A percentile compares a stretch with the other conserved stretches of the same genome.
Evolutionary conservation across 2,329 filamentous ascomycete genomes (phyloP).

Genomic region (Cytospora leucostoma): DNA sequence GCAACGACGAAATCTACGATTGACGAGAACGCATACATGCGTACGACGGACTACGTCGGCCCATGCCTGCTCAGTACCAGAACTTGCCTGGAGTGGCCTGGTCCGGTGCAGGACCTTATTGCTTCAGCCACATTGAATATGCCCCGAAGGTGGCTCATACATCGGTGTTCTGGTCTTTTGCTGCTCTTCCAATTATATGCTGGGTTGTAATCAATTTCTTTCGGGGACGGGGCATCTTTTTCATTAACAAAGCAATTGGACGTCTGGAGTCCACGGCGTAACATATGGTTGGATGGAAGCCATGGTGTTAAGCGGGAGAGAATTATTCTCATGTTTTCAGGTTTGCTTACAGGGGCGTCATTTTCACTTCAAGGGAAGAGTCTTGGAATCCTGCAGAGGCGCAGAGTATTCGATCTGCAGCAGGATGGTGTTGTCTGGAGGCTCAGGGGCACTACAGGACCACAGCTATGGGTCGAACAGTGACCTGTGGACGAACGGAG

Average conservation of each 20-base stretch:
- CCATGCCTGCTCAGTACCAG: neutral
- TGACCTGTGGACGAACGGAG: constrained; percentile 6
- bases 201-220: constrained; percentile 10
- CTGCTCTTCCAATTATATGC: neutral
- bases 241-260: constrained; percentile 13
- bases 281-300: constrained; percentile 4
- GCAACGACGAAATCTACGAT: constrained; percentile 32
- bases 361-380: neutral
- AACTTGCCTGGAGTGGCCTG: neutral
- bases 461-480: neutral
- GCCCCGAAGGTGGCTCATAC: neutral
- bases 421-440: neutral
- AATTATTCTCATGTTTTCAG: neutral
- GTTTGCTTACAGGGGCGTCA: constrained; percentile 1
- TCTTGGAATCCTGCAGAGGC: constrained; percentile 11
- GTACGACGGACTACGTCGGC: neutral
- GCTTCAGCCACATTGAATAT: constrained; percentile 1
- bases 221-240: neutral
- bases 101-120: neutral
- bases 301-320: constrained; percentile 13
- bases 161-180: constrained; percentile 4
- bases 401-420: neutral
- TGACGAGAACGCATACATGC: constrained; percentile 35
- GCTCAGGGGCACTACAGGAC: constrained; percentile 14
- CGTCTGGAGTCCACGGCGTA: constrained; percentile 12